phyloP scores from a whole-genome alignment of 176 grass and related monocot species.

The Bromus sterilis region DNA sequence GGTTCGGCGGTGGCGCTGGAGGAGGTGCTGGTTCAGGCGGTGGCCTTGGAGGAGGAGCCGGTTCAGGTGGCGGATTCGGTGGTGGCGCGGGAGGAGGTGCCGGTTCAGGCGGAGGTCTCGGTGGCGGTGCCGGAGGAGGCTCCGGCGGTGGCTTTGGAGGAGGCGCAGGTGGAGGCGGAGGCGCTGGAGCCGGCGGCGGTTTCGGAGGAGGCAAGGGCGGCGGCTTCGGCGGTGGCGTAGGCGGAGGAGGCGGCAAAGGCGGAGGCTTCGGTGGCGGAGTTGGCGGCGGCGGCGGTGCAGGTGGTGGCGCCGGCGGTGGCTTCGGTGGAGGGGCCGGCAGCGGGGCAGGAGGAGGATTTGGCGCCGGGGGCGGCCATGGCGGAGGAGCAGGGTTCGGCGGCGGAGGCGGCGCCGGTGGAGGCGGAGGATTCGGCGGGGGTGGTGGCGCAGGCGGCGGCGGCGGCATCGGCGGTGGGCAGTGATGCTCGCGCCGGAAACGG shows the following conservation, averaged over 20 bases:
- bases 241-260: not conserved
- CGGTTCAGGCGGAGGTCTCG: not conserved
- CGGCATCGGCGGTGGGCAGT: not conserved
- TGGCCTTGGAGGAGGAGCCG: not conserved
- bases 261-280: not conserved
- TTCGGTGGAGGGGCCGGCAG: not conserved
- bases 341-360: not conserved
- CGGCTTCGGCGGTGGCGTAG: not conserved
- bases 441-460: not conserved
- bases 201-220: slow-evolving; percentile 14
- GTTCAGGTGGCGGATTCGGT: not conserved
- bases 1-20: not conserved
- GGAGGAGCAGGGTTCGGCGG: not conserved
- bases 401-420: not conserved
- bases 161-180: not conserved
- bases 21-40: not conserved
- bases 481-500: not conserved
- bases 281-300: not conserved
- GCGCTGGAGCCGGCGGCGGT: not conserved
- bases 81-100: not conserved
- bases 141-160: not conserved
- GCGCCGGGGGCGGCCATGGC: not conserved
- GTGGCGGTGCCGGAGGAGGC: not conserved
- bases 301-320: not conserved
- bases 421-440: not conserved